Conservation (phyloP, 2,329 filamentous ascomycete genomes). For the Colletotrichum agaves region DNA sequence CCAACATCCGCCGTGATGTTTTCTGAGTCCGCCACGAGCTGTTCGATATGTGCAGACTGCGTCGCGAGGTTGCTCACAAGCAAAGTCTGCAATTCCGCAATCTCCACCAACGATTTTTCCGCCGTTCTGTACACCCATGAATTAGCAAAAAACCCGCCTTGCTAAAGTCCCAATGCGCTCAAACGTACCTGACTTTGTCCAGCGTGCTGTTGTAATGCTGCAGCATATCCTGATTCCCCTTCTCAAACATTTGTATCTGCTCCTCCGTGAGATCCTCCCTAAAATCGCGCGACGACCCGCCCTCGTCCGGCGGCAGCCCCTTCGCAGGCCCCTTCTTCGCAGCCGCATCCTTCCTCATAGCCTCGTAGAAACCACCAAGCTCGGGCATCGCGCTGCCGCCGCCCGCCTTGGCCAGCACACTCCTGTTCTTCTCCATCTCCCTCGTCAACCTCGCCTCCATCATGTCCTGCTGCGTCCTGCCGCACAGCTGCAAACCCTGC, state of each 20-base stretch:
- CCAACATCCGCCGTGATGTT: conserved; percentile 87
- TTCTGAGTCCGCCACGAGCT: conserved; percentile 85
- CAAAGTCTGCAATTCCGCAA: conserved; percentile 89
- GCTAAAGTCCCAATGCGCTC: too few relatives aligned
- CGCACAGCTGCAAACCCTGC: conserved; percentile 78
- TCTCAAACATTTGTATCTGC: conserved; percentile 91
- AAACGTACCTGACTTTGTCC: conserved; percentile 87
- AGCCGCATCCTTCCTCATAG: conserved; percentile 38
- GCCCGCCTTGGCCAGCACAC: conserved; percentile 78
- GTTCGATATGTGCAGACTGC: conserved; percentile 89
- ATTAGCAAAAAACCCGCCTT: conserved; percentile 15
- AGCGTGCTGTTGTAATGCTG: conserved; percentile 94
- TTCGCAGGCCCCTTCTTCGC: conserved; percentile 36
- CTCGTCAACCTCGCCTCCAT: conserved; percentile 89
- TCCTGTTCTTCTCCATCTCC: conserved; percentile 90
- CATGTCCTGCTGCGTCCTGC: conserved; percentile 85
- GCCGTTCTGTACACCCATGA: conserved; percentile 70
- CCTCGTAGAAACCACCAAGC: conserved; percentile 39
- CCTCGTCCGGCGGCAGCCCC: conserved; percentile 42
- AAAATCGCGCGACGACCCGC: conserved; percentile 38
- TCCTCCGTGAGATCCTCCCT: conserved; percentile 76
- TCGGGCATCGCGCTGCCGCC: conserved; percentile 44
- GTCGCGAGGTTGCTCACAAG: conserved; percentile 86
- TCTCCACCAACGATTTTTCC: conserved; percentile 91
- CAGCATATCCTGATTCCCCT: conserved; percentile 92